Conservation (phyloP, 495 filamentous ascomycete species). For the Xylaria grammica region DNA sequence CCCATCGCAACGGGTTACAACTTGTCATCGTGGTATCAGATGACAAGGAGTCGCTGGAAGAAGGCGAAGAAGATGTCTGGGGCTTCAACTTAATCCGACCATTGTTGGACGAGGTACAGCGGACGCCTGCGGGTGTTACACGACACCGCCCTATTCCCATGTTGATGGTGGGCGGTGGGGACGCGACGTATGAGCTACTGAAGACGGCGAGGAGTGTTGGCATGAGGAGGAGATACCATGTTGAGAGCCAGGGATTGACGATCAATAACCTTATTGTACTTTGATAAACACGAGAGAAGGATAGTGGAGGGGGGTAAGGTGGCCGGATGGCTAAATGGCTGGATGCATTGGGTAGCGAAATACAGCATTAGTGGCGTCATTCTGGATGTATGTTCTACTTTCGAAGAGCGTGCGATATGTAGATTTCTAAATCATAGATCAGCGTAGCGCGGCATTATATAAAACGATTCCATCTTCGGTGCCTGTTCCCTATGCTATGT, state of each 20-base stretch:
- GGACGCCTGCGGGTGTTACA: constrained; percentile 70
- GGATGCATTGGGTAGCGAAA: constrained; percentile 11
- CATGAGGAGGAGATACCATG: constrained; percentile 75
- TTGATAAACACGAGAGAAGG: constrained; percentile 42
- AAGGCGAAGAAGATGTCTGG: constrained; percentile 30
- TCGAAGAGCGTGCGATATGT: no score
- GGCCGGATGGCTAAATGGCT: not conserved
- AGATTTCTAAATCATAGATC: no score
- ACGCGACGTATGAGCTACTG: constrained; percentile 68
- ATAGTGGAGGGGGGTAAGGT: not conserved
- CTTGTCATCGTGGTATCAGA: constrained; percentile 83
- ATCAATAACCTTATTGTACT: constrained; percentile 82
- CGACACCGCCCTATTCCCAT: constrained; percentile 78
- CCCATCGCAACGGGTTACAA: constrained; percentile 64
- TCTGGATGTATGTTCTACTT: no score
- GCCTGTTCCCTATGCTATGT: no score
- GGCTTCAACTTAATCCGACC: constrained; percentile 62
- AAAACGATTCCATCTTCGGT: no score
- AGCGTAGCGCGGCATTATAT: no score
- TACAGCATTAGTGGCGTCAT: constrained; percentile 15
- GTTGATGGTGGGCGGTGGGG: constrained; percentile 83
- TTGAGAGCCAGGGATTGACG: constrained; percentile 79
- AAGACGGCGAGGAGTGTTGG: constrained; percentile 67
- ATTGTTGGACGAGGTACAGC: constrained; percentile 75
- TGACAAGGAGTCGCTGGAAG: constrained; percentile 51